These are phyloP conservation scores for Flaveria trinervia DNA, from an alignment of 129 eudicot species.

Conservation along the genomic window DNA sequence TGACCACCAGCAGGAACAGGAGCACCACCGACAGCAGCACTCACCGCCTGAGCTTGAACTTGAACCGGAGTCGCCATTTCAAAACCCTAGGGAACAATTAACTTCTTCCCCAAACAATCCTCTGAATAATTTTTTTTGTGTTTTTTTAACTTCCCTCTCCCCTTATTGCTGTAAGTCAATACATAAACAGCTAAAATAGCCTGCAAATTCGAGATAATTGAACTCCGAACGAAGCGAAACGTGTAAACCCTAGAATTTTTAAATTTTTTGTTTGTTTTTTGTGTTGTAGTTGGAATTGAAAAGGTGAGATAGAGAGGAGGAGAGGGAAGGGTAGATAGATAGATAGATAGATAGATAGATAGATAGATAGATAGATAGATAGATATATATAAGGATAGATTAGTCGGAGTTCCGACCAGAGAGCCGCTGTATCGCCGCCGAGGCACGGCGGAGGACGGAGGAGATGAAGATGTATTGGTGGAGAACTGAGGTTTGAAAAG, in stretches of 20 bases:
- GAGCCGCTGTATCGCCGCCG: conserved; percentile 34
- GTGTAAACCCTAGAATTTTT: conserved; percentile 21
- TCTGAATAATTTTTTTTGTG: conserved; percentile 19
- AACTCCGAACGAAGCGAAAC: too few relatives aligned
- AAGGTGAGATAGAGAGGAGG: conserved; percentile 37
- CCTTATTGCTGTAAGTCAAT: conserved; percentile 43
- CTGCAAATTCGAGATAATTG: too few relatives aligned
- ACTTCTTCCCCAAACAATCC: too few relatives aligned
- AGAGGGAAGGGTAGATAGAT: conserved; percentile 54
- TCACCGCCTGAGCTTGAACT: conserved; percentile 40
- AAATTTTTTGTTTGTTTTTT: conserved; percentile 19
- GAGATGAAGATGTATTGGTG: neutral
- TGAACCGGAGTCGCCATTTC: conserved; percentile 56
- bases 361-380: neutral
- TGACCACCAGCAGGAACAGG: conserved; percentile 23
- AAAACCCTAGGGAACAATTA: conserved; percentile 22
- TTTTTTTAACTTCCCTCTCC: conserved; percentile 62
- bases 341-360: neutral
- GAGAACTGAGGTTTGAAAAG: neutral
- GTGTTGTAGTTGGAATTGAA: conserved; percentile 18
- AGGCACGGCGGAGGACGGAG: conserved; percentile 35
- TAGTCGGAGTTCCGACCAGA: conserved; percentile 50
- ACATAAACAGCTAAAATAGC: neutral
- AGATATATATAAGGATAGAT: conserved; percentile 30
- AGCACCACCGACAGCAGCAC: conserved; percentile 21